A percentile compares a stretch with the other conserved stretches of the same genome.
phyloP scores from a whole-genome alignment of 2,329 filamentous ascomycete species.

The Cladosporium sphaerospermum region DNA sequence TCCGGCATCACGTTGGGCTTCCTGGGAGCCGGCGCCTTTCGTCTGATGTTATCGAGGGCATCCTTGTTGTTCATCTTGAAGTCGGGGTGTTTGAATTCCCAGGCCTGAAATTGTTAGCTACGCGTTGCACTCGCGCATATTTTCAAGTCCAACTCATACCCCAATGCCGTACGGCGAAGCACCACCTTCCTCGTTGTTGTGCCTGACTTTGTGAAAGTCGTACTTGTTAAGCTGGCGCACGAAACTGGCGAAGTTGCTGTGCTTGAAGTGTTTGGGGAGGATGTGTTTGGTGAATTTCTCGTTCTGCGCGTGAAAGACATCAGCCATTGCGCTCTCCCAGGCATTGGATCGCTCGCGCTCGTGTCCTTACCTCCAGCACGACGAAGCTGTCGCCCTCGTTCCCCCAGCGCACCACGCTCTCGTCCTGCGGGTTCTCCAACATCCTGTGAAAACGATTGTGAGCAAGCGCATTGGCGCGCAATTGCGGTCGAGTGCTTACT shows the following conservation, averaged over 20 bases:
- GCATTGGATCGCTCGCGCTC: background rate
- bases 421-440: conserved; percentile 90
- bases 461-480: conserved; percentile 8
- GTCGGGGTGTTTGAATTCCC: conserved; percentile 97
- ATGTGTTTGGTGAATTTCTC: conserved; percentile 98
- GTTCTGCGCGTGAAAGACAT: conserved; percentile 53
- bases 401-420: conserved; percentile 90
- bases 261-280: conserved; percentile 96
- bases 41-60: conserved; percentile 88
- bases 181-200: conserved; percentile 79
- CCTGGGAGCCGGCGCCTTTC: conserved; percentile 87
- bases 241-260: conserved; percentile 76
- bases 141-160: conserved; percentile 44
- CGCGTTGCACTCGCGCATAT: background rate
- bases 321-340: conserved; percentile 9
- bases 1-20: conserved; percentile 64
- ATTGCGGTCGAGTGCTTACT: conserved; percentile 55
- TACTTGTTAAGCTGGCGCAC: conserved; percentile 62
- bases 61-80: conserved; percentile 96
- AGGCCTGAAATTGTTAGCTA: conserved; percentile 54
- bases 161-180: conserved; percentile 75
- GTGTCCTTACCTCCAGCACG: conserved; percentile 71
- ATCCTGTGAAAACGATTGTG: conserved; percentile 54
- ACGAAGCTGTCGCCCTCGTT: conserved; percentile 94
- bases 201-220: conserved; percentile 90